Evolutionary conservation across 768 basidiomycete species (phyloP).

Genomic region (Russula earlei): DNA sequence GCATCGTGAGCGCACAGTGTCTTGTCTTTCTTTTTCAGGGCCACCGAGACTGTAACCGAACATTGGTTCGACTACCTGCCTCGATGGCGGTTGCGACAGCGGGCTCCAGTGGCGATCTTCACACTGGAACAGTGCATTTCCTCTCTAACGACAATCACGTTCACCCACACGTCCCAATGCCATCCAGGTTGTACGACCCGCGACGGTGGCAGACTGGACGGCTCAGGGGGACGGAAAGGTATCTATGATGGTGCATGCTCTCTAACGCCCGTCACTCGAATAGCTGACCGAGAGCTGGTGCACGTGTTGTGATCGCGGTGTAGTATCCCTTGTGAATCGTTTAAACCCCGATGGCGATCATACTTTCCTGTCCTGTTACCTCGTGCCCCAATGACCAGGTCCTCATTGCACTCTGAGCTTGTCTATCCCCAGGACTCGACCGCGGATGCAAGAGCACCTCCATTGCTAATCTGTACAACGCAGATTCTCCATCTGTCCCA

Average conservation of each 20-base stretch:
- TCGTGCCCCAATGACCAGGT: conserved; percentile 22
- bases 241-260: conserved; percentile 45
- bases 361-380: conserved; percentile 23
- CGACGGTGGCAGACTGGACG: conserved; percentile 62
- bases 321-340: conserved; percentile 59
- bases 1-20: too few species aligned
- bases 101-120: conserved; percentile 23
- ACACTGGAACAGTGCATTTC: conserved; percentile 20
- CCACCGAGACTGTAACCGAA: conserved; percentile 21
- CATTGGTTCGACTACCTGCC: conserved; percentile 20
- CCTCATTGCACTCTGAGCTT: conserved; percentile 36
- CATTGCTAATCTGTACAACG: conserved; percentile 30
- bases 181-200: conserved; percentile 53
- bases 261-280: too few species aligned
- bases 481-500: conserved; percentile 19
- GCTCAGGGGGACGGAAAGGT: conserved; percentile 40
- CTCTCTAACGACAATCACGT: neutral
- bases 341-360: conserved; percentile 27
- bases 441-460: conserved; percentile 60
- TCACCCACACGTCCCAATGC: neutral
- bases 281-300: too few species aligned
- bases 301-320: neutral
- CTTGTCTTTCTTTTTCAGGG: conserved; percentile 8
- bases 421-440: conserved; percentile 43
- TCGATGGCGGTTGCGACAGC: conserved; percentile 24